Percentiles rank a stretch among this genome's conserved stretches.
Conservation (phyloP, 805 yeast genomes). For the Ogataea ganodermae region DNA sequence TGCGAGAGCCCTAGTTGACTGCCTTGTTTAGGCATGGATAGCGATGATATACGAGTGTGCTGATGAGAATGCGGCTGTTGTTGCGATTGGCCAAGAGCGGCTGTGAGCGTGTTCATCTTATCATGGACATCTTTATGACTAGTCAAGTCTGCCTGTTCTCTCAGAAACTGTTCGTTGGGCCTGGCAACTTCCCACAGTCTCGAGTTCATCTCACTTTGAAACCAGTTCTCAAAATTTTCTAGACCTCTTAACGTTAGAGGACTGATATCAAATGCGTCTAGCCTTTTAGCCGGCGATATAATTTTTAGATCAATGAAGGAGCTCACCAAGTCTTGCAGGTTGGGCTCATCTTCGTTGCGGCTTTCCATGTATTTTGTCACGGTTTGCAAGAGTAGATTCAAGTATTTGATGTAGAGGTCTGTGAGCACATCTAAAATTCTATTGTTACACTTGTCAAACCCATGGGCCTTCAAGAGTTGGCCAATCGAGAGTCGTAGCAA, state of each 20-base stretch:
- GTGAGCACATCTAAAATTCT: slow-evolving; percentile 73
- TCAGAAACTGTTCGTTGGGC: slow-evolving; percentile 32
- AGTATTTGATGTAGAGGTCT: slow-evolving; percentile 68
- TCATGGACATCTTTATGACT: slow-evolving; percentile 27
- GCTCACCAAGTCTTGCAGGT: slow-evolving; percentile 66
- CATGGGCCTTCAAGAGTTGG: slow-evolving; percentile 72
- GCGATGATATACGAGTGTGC: slow-evolving; percentile 11
- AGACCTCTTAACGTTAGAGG: slow-evolving; percentile 49
- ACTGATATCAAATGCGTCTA: slow-evolving; percentile 57
- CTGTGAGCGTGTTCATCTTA: slow-evolving; percentile 36
- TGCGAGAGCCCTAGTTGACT: slow-evolving; percentile 14
- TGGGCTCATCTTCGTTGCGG: slow-evolving; percentile 40
- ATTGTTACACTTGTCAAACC: slow-evolving; percentile 79
- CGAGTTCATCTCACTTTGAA: slow-evolving; percentile 45
- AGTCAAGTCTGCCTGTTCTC: slow-evolving; percentile 24
- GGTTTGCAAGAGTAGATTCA: slow-evolving; percentile 54
- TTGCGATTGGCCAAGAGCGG: slow-evolving; percentile 35
- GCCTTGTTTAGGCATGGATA: slow-evolving; percentile 12
- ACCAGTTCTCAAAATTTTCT: slow-evolving; percentile 57
- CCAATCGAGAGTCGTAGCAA: slow-evolving; percentile 37
- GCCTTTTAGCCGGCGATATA: slow-evolving; percentile 54
- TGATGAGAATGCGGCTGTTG: slow-evolving; percentile 21
- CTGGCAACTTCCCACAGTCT: slow-evolving; percentile 43
- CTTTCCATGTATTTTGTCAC: slow-evolving; percentile 51
- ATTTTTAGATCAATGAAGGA: slow-evolving; percentile 67